These are phyloP conservation scores for Lachancea dasiensis DNA, from an alignment of 805 yeast species.

Conservation along the genomic window DNA sequence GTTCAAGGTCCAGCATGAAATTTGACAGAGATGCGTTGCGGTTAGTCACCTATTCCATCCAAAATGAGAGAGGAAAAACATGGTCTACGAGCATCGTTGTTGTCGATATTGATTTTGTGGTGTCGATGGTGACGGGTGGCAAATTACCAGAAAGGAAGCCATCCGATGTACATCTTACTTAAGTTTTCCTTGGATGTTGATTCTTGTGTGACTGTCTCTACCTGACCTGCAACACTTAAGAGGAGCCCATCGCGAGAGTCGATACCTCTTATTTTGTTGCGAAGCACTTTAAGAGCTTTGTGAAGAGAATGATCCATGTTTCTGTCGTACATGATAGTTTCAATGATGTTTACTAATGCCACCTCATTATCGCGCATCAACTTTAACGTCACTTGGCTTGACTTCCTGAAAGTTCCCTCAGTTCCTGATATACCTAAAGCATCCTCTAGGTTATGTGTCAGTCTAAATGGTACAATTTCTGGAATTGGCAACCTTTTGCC, in stretches of 20 bases:
- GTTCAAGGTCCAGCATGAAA: background rate
- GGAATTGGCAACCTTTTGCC: conserved; percentile 69
- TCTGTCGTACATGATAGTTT: conserved; percentile 79
- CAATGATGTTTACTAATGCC: conserved; percentile 81
- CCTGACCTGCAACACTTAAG: conserved; percentile 88
- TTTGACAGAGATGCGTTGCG: no score
- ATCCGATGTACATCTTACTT: conserved; percentile 87
- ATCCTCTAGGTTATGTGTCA: conserved; percentile 83
- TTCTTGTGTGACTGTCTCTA: conserved; percentile 77
- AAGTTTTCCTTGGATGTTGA: conserved; percentile 69
- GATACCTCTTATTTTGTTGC: conserved; percentile 80
- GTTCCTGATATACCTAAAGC: conserved; percentile 84
- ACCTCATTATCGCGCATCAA: conserved; percentile 75
- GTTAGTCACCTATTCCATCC: no score
- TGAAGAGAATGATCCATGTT: conserved; percentile 52
- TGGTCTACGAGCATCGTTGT: no score
- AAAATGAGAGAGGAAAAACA: no score
- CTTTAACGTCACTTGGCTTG: conserved; percentile 77
- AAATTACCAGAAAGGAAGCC: conserved; percentile 69
- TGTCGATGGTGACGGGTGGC: background rate
- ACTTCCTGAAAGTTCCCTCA: conserved; percentile 81
- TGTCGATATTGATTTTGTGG: no score
- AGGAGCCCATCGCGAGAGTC: conserved; percentile 77
- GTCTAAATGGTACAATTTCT: conserved; percentile 88
- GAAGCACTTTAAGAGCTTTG: conserved; percentile 61